These are phyloP conservation scores for Urtica urens DNA, from an alignment of 306 rosid genomes.

Conservation along the genomic window DNA sequence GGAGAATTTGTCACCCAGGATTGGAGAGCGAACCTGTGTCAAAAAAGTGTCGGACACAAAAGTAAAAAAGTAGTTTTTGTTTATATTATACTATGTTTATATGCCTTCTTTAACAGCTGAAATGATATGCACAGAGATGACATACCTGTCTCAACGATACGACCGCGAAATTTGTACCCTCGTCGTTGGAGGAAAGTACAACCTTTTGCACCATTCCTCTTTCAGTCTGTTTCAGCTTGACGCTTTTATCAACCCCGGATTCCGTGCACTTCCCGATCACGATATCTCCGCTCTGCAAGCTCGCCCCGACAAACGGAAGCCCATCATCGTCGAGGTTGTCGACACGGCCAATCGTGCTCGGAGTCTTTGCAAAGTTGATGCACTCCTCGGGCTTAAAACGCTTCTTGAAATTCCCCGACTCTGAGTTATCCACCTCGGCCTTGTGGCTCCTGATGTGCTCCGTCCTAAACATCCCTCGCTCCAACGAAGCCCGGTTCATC, in stretches of 20 bases:
- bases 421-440: constrained; percentile 74
- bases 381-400: constrained; percentile 66
- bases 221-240: constrained; percentile 85
- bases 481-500: constrained; percentile 88
- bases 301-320: constrained; percentile 76
- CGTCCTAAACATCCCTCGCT: constrained; percentile 95
- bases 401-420: constrained; percentile 51
- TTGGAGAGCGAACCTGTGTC: constrained; percentile 75
- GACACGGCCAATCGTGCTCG: constrained; percentile 78
- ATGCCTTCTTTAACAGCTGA: too few relatives aligned
- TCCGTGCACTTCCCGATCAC: constrained; percentile 81
- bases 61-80: too few relatives aligned
- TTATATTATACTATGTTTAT: too few relatives aligned
- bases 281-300: constrained; percentile 83
- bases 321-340: constrained; percentile 97
- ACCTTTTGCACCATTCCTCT: constrained; percentile 93
- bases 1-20: constrained; percentile 94
- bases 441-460: constrained; percentile 87
- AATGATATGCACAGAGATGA: too few relatives aligned
- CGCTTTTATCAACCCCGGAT: constrained; percentile 76
- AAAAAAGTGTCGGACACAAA: too few relatives aligned
- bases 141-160: constrained; percentile 98
- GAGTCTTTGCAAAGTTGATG: constrained; percentile 73
- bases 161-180: constrained; percentile 80
- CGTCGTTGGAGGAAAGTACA: constrained; percentile 84